A percentile compares a stretch with the other conserved stretches of the same genome.
These are phyloP conservation scores for Tylopilus rubrobrunneus DNA, from an alignment of 768 basidiomycete species.

Conservation along the genomic window DNA sequence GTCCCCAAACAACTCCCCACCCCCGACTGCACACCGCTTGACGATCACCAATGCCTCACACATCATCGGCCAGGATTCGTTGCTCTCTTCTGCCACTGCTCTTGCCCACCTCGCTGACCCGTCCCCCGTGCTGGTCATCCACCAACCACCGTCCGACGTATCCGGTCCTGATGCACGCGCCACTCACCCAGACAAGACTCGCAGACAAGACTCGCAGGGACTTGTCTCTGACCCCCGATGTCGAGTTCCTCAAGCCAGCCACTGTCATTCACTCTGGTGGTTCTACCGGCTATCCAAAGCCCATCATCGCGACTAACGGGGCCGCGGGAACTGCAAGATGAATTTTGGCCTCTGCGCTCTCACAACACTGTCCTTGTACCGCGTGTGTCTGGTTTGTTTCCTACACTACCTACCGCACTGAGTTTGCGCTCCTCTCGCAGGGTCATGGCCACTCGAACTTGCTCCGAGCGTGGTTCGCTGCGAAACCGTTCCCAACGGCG, in stretches of 20 bases:
- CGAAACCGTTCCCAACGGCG: constrained; percentile 35
- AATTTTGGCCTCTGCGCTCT: constrained; percentile 24
- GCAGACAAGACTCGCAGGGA: constrained; percentile 24
- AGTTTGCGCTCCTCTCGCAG: constrained; percentile 3
- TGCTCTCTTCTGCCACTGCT: constrained; percentile 14
- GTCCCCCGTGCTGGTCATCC: constrained; percentile 19
- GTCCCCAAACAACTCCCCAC: constrained; percentile 43
- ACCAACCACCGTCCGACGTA: constrained; percentile 18
- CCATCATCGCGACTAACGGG: constrained; percentile 36
- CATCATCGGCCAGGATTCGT: constrained; percentile 19
- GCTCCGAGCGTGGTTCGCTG: constrained; percentile 42
- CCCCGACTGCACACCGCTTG: constrained; percentile 45
- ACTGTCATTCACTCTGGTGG: constrained; percentile 27
- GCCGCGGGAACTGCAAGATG: constrained; percentile 34
- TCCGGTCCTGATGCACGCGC: constrained; percentile 16
- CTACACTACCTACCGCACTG: neutral
- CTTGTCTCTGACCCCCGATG: constrained; percentile 17
- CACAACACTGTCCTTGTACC: constrained; percentile 30
- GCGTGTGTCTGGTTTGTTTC: constrained; percentile 21
- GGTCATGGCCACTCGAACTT: constrained; percentile 23
- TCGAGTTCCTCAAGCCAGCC: constrained; percentile 20
- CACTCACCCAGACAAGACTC: constrained; percentile 18
- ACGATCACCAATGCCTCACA: constrained; percentile 19
- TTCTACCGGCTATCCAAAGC: constrained; percentile 48
- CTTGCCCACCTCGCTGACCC: constrained; percentile 17